Base-by-base conservation (phyloP, 2,329 filamentous ascomycete genomes). In the Tolypocladium nubicola region DNA sequence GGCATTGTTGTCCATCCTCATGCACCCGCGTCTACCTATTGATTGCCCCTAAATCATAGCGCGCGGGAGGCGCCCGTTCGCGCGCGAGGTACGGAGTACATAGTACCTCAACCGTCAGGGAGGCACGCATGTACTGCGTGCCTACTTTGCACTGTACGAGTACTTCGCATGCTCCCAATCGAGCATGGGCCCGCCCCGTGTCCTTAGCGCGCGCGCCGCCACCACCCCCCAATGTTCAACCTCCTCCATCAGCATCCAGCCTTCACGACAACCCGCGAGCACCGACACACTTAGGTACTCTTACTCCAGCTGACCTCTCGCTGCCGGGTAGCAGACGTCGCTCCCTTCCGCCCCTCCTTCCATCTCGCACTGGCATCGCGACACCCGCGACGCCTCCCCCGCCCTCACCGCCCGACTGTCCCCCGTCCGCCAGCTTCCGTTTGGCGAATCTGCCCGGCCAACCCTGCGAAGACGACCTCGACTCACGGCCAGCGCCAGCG, bases 161-260 rank as follows among this genome's bases (percentile, higher is more conserved):
- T 19, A 23, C 57, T 57, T 55, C 38, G 58, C 53, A 56, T 58
- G 57, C 54, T 57, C 61, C 58, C 39, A 58, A 60, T 57, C 56
- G 47, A 54, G 61, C 56, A 38, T 56, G 59, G 60, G 55, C 56
- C 56, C 53, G 53, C 52, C 38, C 47, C 53, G 30, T 52, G 21
- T 53, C 49, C 53, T 57, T 55, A 61, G 59, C 57, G 54, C 55
- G 47, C 39, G 47, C 55, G 47, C 55, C 55, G 54, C 53, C 49
- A 56, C 57, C 59, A 57, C 56, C 53, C 40, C 52, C 56, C 52
- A 57, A 56, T 56, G 61, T 61, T 63, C 66, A 67, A 65, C 63
- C 64, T 65, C 63, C 64, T 63, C 66, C 57, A 60, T 33, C 49
- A 23, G 37, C 55, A 38, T 35, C 58, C 65, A 62, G 62, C 62